A percentile compares a stretch with the other conserved stretches of the same genome.
These are phyloP conservation scores for Phytopythium mirpurense DNA, from an alignment of 352 stramenopile species.

Conservation along the genomic window DNA sequence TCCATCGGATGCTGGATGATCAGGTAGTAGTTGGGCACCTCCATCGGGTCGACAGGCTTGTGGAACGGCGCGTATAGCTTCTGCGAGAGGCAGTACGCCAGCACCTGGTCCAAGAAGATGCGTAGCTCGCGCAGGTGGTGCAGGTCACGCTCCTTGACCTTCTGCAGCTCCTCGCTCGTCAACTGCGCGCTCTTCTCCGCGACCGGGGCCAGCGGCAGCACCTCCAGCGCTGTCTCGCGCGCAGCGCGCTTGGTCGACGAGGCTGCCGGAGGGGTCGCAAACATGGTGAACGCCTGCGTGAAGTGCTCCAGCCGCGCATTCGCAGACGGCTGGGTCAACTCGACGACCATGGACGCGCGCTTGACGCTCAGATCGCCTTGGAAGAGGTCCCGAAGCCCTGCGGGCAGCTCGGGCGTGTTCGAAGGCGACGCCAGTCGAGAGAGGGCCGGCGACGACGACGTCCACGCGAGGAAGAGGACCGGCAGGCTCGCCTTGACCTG, in stretches of 20 bases:
- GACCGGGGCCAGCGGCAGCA: conserved; percentile 55
- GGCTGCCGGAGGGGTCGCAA: conserved; percentile 39
- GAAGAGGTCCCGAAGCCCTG: conserved; percentile 57
- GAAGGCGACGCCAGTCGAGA: conserved; percentile 1
- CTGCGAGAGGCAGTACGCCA: conserved; percentile 78
- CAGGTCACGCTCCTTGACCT: conserved; percentile 63
- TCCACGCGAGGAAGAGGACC: conserved; percentile 74
- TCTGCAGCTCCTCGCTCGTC: conserved; percentile 31
- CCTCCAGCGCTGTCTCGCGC: conserved; percentile 31
- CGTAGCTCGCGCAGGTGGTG: conserved; percentile 84
- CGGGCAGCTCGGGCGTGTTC: conserved; percentile 24
- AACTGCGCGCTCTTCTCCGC: conserved; percentile 25
- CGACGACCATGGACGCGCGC: conserved; percentile 38
- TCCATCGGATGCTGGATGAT: conserved; percentile 88
- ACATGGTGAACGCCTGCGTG: conserved; percentile 46
- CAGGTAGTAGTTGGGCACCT: conserved; percentile 86
- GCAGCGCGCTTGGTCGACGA: conserved; percentile 12
- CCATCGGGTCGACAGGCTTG: conserved; percentile 61
- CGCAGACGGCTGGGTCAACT: conserved; percentile 27
- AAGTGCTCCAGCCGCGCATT: conserved; percentile 45
- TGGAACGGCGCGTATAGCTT: conserved; percentile 66
- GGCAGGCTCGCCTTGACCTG: conserved; percentile 63
- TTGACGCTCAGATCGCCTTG: conserved; percentile 31
- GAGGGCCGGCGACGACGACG: conserved; percentile 28
- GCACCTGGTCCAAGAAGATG: conserved; percentile 82